Conservation (phyloP, 2,329 filamentous ascomycete genomes). For the Botrytis deweyae region DNA sequence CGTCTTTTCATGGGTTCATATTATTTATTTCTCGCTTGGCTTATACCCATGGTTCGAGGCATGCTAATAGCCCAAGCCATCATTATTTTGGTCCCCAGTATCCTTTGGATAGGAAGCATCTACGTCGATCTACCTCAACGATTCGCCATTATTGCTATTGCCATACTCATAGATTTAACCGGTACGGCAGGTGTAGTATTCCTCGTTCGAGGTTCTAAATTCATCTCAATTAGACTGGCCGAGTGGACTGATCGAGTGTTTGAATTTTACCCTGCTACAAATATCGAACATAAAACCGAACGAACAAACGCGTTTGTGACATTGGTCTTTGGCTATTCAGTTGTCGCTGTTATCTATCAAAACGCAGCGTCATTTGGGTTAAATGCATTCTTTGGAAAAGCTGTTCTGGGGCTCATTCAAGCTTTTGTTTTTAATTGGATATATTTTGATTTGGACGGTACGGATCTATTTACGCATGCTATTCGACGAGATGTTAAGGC, state of each 20-base stretch:
- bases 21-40: conserved; percentile 46
- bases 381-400: conserved; percentile 62
- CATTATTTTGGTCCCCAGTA: conserved; percentile 48
- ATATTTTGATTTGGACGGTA: conserved; percentile 61
- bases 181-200: conserved; percentile 47
- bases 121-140: conserved; percentile 55
- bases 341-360: conserved; percentile 61
- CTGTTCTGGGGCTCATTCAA: conserved; percentile 56
- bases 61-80: conserved; percentile 53
- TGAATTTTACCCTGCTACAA: conserved; percentile 61
- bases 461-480: conserved; percentile 57
- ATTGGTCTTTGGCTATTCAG: conserved; percentile 63
- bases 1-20: conserved; percentile 54
- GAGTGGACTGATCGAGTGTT: conserved; percentile 43
- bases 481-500: conserved; percentile 53
- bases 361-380: conserved; percentile 51
- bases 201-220: conserved; percentile 40
- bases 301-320: conserved; percentile 64
- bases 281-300: conserved; percentile 66
- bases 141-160: conserved; percentile 56
- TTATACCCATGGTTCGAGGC: conserved; percentile 57
- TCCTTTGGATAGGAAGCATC: conserved; percentile 60
- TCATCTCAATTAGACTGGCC: conserved; percentile 30
- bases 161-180: conserved; percentile 54
- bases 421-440: conserved; percentile 62